phyloP scores from a whole-genome alignment of 169 alveolate species.

The Eimeria acervulina region DNA sequence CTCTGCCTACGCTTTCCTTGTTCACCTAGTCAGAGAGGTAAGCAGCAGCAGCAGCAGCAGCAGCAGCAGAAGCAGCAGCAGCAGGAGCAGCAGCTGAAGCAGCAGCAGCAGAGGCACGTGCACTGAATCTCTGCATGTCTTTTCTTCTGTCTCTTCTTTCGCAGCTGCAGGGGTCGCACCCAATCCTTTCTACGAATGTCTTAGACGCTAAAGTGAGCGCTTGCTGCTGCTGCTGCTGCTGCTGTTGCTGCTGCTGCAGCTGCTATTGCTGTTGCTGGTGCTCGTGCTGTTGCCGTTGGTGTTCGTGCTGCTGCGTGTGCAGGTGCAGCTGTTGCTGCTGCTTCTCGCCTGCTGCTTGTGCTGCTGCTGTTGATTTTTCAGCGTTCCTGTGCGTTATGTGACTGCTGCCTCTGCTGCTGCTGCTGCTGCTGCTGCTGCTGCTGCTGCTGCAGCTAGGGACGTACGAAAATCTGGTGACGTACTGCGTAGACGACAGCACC shows the following conservation, averaged over 20 bases:
- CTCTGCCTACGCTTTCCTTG: not conserved
- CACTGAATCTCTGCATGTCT: not conserved
- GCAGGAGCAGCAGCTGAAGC: no score
- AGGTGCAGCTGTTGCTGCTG: no score
- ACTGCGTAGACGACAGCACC: not conserved
- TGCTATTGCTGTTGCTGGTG: not conserved
- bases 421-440: conserved; percentile 20
- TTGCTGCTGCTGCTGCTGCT: not conserved
- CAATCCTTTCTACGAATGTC: not conserved
- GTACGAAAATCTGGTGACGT: conserved; percentile 1
- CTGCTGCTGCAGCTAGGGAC: conserved; percentile 6
- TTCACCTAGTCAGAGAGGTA: conserved; percentile 4
- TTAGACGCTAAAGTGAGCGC: not conserved
- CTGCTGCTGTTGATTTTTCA: not conserved
- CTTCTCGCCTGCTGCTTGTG: no score
- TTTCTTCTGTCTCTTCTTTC: not conserved
- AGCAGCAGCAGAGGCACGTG: not conserved
- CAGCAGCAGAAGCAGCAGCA: no score
- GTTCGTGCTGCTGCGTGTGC: no score
- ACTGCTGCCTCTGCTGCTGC: conserved; percentile 2
- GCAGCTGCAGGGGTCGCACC: not conserved
- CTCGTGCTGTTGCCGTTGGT: not conserved
- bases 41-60: conserved; percentile 15
- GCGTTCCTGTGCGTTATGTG: not conserved
- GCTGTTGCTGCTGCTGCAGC: not conserved